A percentile compares a stretch with the other conserved stretches of the same genome.
Conservation (phyloP, 495 filamentous ascomycete species). For the Paragyromitra xinjiangensis region DNA sequence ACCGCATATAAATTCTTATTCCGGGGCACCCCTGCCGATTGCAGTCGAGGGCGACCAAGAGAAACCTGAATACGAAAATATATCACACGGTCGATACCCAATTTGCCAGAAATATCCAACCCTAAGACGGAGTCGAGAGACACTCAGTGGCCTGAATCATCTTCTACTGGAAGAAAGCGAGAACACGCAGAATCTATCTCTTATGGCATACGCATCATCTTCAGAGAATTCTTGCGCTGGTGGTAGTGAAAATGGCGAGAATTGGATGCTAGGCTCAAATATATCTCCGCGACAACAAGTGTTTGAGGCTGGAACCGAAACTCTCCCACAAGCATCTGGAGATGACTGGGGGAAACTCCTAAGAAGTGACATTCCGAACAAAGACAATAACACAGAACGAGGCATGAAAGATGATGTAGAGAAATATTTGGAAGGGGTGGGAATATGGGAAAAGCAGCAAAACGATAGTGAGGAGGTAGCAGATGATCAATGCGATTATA, state of each 20-base stretch:
- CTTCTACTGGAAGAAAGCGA: neutral
- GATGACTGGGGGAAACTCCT: constrained; percentile 23
- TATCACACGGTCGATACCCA: neutral
- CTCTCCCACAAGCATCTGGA: neutral
- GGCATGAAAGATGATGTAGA: neutral
- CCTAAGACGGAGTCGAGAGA: neutral
- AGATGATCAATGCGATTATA: neutral
- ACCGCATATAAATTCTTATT: neutral
- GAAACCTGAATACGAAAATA: neutral
- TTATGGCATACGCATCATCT: constrained; percentile 36
- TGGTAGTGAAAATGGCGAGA: constrained; percentile 10
- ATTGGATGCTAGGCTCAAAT: constrained; percentile 39
- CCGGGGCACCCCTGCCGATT: neutral
- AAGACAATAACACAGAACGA: neutral
- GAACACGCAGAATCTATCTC: constrained; percentile 16
- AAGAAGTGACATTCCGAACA: neutral
- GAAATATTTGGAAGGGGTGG: constrained; percentile 17
- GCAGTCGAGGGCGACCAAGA: neutral
- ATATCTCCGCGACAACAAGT: neutral
- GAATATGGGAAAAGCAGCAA: constrained; percentile 21
- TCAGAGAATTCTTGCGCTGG: neutral
- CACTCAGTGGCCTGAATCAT: neutral
- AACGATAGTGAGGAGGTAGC: neutral
- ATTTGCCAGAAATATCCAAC: neutral
- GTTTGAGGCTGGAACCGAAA: too few species aligned